Conservation (phyloP, 2,329 filamentous ascomycete genomes). For the Hyphodiscus sp. region DNA sequence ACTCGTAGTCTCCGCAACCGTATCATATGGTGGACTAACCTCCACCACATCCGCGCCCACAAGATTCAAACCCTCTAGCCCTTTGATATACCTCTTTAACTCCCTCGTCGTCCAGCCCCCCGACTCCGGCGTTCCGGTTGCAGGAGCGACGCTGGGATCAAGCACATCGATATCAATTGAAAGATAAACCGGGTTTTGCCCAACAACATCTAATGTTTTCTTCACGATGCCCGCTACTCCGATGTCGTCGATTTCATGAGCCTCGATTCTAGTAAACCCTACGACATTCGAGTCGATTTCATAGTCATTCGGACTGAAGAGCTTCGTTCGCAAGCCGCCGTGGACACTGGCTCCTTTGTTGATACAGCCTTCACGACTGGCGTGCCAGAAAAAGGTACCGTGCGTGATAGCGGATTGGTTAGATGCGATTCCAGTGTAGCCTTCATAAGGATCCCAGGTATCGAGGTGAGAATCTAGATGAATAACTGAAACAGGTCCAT, state of each 20-base stretch:
- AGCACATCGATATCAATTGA: neutral
- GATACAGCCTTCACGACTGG: conserved; percentile 70
- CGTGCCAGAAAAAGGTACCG: conserved; percentile 85
- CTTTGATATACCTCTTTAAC: conserved; percentile 57
- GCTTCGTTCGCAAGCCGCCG: conserved; percentile 70
- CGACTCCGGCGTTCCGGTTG: conserved; percentile 57
- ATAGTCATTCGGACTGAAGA: conserved; percentile 44
- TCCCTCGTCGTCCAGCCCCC: conserved; percentile 57
- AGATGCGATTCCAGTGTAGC: conserved; percentile 25
- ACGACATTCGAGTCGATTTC: neutral
- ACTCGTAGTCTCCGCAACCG: conserved; percentile 49
- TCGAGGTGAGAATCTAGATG: conserved; percentile 39
- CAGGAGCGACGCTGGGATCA: neutral
- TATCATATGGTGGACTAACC: conserved; percentile 56
- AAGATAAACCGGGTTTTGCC: neutral
- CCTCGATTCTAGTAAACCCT: neutral
- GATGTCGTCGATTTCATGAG: neutral
- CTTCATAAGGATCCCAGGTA: conserved; percentile 16
- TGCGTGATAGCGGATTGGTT: conserved; percentile 73
- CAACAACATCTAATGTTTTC: neutral
- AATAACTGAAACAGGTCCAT: conserved; percentile 11
- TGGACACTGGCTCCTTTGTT: conserved; percentile 70
- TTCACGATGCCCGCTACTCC: neutral
- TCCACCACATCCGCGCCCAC: conserved; percentile 57
- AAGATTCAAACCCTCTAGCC: conserved; percentile 49